Base-by-base conservation (phyloP, 2,329 filamentous ascomycete genomes). In the Aspergillus tanneri region DNA sequence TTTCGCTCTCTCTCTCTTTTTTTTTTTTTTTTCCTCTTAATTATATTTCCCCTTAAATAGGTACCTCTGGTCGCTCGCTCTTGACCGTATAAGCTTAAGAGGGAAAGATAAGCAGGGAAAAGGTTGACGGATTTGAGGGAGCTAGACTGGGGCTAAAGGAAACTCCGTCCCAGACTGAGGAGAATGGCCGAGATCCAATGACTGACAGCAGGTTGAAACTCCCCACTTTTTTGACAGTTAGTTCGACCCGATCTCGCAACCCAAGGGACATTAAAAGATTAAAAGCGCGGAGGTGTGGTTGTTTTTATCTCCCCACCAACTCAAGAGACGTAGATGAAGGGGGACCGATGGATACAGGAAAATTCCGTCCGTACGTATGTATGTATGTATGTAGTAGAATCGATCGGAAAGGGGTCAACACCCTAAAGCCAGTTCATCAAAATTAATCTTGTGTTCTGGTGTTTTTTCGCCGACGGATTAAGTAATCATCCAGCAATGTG, bases 131-230 rank as follows among this genome's bases (percentile, higher is more conserved):
- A 28, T 46, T 12, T 35, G 41, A 24, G 32, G 23, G 37, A 49
- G 41, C 47, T 42, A 50, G 25, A 36, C 14, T n/a, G 24, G 38
- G 23, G 34, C 41, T 46, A 42, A 18, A 27, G 5, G 42, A 35
- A 12, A 27, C 43, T 46, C 37, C 37, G 27, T 43, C 37, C 43
- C 30, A 28, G 34, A 43, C 27, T 39, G 41, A 50, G 37, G 43
- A 35, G 44, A 21, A 38, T 25, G 48, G 50, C 50, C 53, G 51
- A 54, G 53, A 56, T 52, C 50, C 44, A 52, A 51, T 47, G 57
- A 60, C 58, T 60, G 54, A 58, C 57, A 57, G 47, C 42, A 47
- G 54, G 51, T 52, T 45, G 48, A 52, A 45, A 28, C 32, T 39
- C 57, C 24, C 56, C 56, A 60, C 56, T 55, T 51, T 46, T 50